Evolutionary conservation across 352 stramenopile species (phyloP), one percentile per base, ranked within the genome.

Genomic region (Phytophthora constricta): DNA sequence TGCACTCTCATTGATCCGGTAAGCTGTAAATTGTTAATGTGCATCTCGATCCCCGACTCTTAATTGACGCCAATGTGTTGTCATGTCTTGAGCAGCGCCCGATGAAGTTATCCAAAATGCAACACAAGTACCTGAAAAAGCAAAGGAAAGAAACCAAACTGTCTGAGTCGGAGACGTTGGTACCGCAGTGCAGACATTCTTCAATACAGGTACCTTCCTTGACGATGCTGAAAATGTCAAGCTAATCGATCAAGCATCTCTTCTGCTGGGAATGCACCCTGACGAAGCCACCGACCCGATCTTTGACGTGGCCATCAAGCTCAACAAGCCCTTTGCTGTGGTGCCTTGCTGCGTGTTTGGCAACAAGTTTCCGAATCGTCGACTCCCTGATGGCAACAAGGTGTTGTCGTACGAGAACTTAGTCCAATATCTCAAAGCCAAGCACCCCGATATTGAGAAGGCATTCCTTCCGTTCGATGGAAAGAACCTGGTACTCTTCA

Each of bases 261-360:
- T 97, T 25, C 80, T 98, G 28, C 68, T 98, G 4, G 96, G 96
- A 0, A 97, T 98, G 87, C 96, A 98, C 63, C 95, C 96, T 17
- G 96, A 99, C 68, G 92, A 97, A 65, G 97, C 97, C 5, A 99
- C 97, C 0, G 97, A 99, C 65, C 82, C 87, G 4, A 98, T 99
- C 66, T 82, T 99, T 2, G 91, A 99, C 70, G 80, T 94, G 20
- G 96, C 96, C 4, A 67, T 98, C 25, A 50, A 77, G 48, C 90
- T 93, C 63, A 69, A 87, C 57, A 98, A 98, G 58, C 89, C 96
- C 0, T 99, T 99, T 76, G 93, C 96, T 2, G 80, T 99, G 10
- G 95, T 98, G n/a, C 97, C 97, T 1, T 99, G 97, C 63, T 99
- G 96, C 66, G 96, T 99, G 13, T 98, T 98, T 72, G 88, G 89